phyloP scores from a whole-genome alignment of 225 moss, liverwort and hornwort species.

The Polytrichum formosum region DNA sequence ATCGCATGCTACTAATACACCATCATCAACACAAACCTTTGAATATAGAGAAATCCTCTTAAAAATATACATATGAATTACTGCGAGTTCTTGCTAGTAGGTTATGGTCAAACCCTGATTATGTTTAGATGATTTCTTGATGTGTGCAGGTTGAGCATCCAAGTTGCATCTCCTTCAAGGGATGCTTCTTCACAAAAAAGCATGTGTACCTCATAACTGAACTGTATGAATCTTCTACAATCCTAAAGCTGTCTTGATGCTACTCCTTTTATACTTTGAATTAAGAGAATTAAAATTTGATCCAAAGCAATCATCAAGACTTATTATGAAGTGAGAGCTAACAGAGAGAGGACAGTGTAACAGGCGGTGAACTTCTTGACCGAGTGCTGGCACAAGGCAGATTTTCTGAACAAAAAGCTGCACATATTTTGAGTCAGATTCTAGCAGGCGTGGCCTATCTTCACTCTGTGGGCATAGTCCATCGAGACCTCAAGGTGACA shows the following conservation, averaged over 20 bases:
- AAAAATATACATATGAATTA: neutral
- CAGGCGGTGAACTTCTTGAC: constrained; percentile 80
- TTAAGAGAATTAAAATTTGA: neutral
- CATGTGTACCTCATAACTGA: constrained; percentile 87
- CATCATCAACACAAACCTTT: neutral
- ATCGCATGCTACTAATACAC: neutral
- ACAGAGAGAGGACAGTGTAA: constrained; percentile 54
- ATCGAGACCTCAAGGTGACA: constrained; percentile 78
- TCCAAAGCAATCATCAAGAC: neutral
- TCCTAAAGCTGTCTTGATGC: neutral
- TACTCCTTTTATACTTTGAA: neutral
- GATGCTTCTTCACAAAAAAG: constrained; percentile 80
- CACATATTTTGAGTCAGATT: constrained; percentile 61
- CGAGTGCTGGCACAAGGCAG: constrained; percentile 57
- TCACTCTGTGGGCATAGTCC: constrained; percentile 69
- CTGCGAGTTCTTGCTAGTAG: neutral
- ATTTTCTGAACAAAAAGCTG: constrained; percentile 58
- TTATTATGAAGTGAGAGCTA: neutral
- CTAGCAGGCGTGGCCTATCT: constrained; percentile 77
- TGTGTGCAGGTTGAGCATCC: constrained; percentile 61
- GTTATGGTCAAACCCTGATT: neutral
- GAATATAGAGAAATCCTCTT: neutral
- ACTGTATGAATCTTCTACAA: constrained; percentile 46
- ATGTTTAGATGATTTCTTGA: neutral
- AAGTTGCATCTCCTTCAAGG: constrained; percentile 75